A percentile compares a stretch with the other conserved stretches of the same genome.
phyloP scores from a whole-genome alignment of 1,284 basidiomycete species.

The Inonotus obliquus region DNA sequence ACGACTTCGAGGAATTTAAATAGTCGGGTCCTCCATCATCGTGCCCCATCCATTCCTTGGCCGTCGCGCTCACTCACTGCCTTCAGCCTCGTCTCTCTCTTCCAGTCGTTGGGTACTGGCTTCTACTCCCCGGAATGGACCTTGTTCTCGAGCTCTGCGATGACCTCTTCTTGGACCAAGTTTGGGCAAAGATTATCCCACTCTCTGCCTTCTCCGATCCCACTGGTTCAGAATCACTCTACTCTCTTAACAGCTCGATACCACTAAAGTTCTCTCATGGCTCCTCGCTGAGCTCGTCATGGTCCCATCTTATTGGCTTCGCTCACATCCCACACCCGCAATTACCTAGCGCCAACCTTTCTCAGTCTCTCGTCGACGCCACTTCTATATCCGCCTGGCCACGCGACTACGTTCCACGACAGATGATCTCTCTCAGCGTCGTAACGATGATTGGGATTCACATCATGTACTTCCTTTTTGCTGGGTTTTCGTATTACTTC shows the following conservation, averaged over 20 bases:
- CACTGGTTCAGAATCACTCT: conserved; percentile 26
- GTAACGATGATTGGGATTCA: conserved; percentile 82
- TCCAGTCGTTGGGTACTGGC: neutral
- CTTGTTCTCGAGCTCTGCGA: conserved; percentile 71
- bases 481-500: conserved; percentile 76
- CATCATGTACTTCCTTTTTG: conserved; percentile 84
- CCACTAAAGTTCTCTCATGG: conserved; percentile 31
- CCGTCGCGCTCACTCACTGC: neutral
- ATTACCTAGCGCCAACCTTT: conserved; percentile 32
- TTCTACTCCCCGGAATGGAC: conserved; percentile 58
- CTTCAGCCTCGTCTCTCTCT: neutral
- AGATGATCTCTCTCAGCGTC: conserved; percentile 68
- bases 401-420: conserved; percentile 75
- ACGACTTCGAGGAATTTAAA: conserved; percentile 1
- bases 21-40: neutral
- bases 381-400: conserved; percentile 64
- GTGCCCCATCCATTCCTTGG: neutral
- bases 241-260: conserved; percentile 29
- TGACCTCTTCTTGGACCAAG: conserved; percentile 70
- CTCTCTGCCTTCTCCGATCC: conserved; percentile 49
- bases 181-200: conserved; percentile 75
- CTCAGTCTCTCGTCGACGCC: conserved; percentile 25
- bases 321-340: conserved; percentile 50
- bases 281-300: conserved; percentile 42
- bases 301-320: conserved; percentile 50